Conservation (phyloP, 106 monocot species). For the Acanthochlamys bracteata region DNA sequence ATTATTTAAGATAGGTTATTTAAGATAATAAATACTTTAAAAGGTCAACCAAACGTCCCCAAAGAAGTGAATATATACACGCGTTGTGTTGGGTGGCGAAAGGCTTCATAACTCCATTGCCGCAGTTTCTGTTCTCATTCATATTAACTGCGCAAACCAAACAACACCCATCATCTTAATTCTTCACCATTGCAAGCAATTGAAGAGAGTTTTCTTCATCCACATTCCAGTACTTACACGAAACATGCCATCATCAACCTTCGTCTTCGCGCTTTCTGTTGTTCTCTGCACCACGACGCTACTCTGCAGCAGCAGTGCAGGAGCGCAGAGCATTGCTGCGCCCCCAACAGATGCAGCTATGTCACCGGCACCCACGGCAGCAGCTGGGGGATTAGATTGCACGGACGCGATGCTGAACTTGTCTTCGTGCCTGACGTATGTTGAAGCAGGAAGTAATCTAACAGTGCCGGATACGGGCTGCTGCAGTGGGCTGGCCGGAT, state of each 20-base stretch:
- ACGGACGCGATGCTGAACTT: conserved; percentile 15
- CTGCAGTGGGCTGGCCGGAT: conserved; percentile 25
- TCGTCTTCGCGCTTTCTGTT: background rate
- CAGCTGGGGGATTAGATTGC: conserved; percentile 12
- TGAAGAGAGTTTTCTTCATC: too few relatives aligned
- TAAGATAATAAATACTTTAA: too few relatives aligned
- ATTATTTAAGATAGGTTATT: too few relatives aligned
- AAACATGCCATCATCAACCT: background rate
- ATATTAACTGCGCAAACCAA: background rate
- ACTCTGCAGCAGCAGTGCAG: background rate
- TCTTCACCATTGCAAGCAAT: background rate
- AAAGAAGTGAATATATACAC: background rate
- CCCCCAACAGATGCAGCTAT: background rate
- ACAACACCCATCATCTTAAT: background rate
- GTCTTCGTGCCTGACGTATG: conserved; percentile 38
- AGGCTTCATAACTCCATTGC: background rate
- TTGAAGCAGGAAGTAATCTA: conserved; percentile 31
- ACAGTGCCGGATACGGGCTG: conserved; percentile 46
- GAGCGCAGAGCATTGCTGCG: background rate
- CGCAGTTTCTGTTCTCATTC: background rate
- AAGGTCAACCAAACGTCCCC: too few relatives aligned
- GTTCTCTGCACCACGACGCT: background rate
- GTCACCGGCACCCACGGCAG: background rate
- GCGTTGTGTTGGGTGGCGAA: conserved; percentile 14
- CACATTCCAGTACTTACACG: background rate